Percentiles rank a stretch among this genome's conserved stretches.
Evolutionary conservation across 2,329 filamentous ascomycete genomes (phyloP).

Genomic region (Hypoxylon sp.): DNA sequence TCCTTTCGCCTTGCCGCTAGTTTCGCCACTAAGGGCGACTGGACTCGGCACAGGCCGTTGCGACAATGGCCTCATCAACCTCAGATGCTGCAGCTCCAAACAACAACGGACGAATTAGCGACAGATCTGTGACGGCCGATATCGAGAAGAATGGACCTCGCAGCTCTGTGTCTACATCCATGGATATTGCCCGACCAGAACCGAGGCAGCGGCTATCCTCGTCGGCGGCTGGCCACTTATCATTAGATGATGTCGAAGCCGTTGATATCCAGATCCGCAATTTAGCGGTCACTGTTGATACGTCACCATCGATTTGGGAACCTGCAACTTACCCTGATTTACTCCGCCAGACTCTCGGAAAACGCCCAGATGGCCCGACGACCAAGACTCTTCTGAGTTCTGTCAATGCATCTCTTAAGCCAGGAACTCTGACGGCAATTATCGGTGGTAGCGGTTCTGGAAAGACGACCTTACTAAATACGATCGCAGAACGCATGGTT

Average conservation of each 20-base stretch:
- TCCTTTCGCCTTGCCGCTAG: neutral
- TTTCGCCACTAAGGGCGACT: slow-evolving; percentile 3
- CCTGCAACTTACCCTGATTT: slow-evolving; percentile 63
- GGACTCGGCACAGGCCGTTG: neutral
- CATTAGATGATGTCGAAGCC: slow-evolving; percentile 60
- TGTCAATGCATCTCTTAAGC: slow-evolving; percentile 74
- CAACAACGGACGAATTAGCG: slow-evolving; percentile 20
- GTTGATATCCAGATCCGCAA: slow-evolving; percentile 64
- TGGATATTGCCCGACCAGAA: slow-evolving; percentile 36
- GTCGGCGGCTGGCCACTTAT: slow-evolving; percentile 42
- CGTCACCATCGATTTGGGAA: slow-evolving; percentile 68
- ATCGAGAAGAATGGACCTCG: slow-evolving; percentile 36
- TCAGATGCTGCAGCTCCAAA: slow-evolving; percentile 5
- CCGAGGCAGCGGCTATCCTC: slow-evolving; percentile 24
- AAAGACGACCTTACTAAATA: slow-evolving; percentile 80
- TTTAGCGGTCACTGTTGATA: slow-evolving; percentile 70
- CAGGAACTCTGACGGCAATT: slow-evolving; percentile 80
- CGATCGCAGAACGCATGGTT: slow-evolving; percentile 78
- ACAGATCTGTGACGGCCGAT: slow-evolving; percentile 20
- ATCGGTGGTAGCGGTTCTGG: slow-evolving; percentile 82
- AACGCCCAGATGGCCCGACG: slow-evolving; percentile 49
- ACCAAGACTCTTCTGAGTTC: slow-evolving; percentile 72
- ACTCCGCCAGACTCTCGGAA: slow-evolving; percentile 56
- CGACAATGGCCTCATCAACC: slow-evolving; percentile 29
- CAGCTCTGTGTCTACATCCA: slow-evolving; percentile 43